phyloP scores from a whole-genome alignment of 2,329 filamentous ascomycete species.

The Xylariaceae sp. region DNA sequence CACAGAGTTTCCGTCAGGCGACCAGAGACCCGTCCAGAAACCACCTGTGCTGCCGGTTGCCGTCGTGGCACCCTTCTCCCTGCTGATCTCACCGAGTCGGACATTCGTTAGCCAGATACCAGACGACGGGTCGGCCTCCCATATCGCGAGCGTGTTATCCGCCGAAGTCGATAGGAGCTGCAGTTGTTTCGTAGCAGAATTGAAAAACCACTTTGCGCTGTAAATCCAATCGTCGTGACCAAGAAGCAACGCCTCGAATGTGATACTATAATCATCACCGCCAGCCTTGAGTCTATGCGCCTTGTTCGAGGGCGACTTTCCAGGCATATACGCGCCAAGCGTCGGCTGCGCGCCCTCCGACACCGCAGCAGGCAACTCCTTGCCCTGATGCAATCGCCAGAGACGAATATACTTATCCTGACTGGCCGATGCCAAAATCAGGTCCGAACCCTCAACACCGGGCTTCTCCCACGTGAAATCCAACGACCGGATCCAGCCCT shows the following conservation, averaged over 20 bases:
- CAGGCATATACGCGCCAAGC: conserved; percentile 54
- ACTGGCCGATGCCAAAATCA: conserved; percentile 85
- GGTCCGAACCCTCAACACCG: conserved; percentile 49
- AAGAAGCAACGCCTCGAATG: conserved; percentile 87
- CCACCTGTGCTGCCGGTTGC: conserved; percentile 93
- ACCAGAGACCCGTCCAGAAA: conserved; percentile 95
- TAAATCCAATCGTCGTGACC: conserved; percentile 99
- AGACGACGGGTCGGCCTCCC: conserved; percentile 77
- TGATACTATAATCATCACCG: conserved; percentile 66
- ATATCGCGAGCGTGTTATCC: conserved; percentile 90
- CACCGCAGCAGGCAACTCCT: conserved; percentile 54
- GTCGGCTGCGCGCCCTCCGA: conserved; percentile 51
- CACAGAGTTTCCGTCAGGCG: conserved; percentile 67
- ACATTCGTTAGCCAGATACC: conserved; percentile 88
- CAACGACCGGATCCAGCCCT: conserved; percentile 89
- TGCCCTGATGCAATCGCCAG: conserved; percentile 76
- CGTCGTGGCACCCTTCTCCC: conserved; percentile 91
- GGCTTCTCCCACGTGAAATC: conserved; percentile 63
- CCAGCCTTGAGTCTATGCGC: conserved; percentile 66
- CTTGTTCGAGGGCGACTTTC: conserved; percentile 81
- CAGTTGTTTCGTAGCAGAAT: conserved; percentile 45
- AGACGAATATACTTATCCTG: conserved; percentile 96
- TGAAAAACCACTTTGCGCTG: conserved; percentile 68
- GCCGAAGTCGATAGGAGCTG: conserved; percentile 86
- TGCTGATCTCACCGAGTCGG: conserved; percentile 85